Conservation (phyloP, 139 green algal species). For the Micractinium sp. region DNA sequence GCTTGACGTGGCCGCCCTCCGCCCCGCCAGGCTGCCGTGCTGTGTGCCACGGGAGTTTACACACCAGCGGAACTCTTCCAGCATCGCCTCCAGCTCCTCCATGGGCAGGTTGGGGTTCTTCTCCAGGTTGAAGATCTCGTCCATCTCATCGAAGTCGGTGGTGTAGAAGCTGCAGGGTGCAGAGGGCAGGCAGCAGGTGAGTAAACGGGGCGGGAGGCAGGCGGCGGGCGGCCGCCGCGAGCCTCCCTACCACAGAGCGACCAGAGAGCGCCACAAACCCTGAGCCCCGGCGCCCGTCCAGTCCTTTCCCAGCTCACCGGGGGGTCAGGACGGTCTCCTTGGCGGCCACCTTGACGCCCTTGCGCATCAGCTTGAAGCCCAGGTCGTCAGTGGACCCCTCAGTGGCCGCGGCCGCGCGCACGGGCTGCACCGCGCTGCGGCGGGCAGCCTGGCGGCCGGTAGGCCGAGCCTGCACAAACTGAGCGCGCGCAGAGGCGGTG, state of each 20-base stretch:
- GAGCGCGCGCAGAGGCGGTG: slow-evolving; percentile 19
- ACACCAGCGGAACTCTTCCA: slow-evolving; percentile 92
- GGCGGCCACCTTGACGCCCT: slow-evolving; percentile 86
- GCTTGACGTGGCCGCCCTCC: too few species aligned
- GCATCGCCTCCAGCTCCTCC: slow-evolving; percentile 85
- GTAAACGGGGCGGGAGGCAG: not conserved
- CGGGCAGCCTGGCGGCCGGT: slow-evolving; percentile 16
- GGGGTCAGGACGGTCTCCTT: slow-evolving; percentile 93
- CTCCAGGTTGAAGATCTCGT: slow-evolving; percentile 93
- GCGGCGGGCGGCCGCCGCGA: not conserved
- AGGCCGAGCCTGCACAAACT: slow-evolving; percentile 21
- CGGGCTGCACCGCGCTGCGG: slow-evolving; percentile 26
- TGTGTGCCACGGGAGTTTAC: too few species aligned
- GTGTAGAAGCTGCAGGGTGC: slow-evolving; percentile 91
- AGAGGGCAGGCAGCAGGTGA: not conserved
- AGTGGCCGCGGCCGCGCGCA: slow-evolving; percentile 17
- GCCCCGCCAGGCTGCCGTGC: too few species aligned
- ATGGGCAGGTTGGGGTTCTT: slow-evolving; percentile 95
- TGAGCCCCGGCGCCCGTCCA: not conserved
- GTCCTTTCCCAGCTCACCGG: slow-evolving; percentile 42
- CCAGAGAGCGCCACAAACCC: slow-evolving; percentile 9
- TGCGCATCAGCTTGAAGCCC: slow-evolving; percentile 88
- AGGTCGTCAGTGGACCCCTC: slow-evolving; percentile 40
- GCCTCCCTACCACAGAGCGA: not conserved
- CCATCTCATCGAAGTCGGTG: slow-evolving; percentile 99